phyloP scores from a whole-genome alignment of 305 asterid genomes.

The Solanum hybrid region DNA sequence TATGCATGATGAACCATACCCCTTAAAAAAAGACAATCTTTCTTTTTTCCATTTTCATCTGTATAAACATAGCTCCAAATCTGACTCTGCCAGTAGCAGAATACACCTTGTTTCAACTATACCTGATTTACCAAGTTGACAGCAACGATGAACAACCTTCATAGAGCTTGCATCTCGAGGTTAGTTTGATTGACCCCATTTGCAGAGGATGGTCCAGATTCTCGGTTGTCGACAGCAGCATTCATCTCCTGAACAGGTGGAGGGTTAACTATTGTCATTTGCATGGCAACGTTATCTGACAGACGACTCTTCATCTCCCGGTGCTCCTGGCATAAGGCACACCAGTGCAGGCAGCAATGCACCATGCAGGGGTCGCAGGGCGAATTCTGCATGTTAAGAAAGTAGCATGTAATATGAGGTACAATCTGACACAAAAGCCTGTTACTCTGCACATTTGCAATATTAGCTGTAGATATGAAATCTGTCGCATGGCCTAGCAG shows the following conservation, averaged over 20 bases:
- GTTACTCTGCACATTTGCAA: not conserved
- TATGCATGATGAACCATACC: not conserved
- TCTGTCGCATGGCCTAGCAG: not conserved
- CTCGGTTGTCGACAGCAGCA: conserved; percentile 18
- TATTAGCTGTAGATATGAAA: not conserved
- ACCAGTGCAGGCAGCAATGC: conserved; percentile 96
- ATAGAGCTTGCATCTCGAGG: conserved; percentile 75
- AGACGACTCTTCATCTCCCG: conserved; percentile 82
- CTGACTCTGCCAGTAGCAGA: not conserved
- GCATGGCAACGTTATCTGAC: conserved; percentile 49
- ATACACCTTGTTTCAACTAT: not conserved
- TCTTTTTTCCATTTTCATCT: not conserved
- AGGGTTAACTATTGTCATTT: conserved; percentile 83
- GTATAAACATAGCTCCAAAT: not conserved
- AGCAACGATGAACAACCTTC: not conserved
- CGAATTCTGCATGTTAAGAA: conserved; percentile 53
- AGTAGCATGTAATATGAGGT: not conserved
- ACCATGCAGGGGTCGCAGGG: conserved; percentile 94
- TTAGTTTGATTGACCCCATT: conserved; percentile 39
- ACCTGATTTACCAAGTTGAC: not conserved
- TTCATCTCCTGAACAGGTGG: conserved; percentile 91
- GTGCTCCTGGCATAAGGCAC: conserved; percentile 98
- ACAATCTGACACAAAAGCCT: not conserved
- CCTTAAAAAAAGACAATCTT: not conserved
- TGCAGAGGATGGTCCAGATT: conserved; percentile 38